Base-by-base conservation (phyloP, 1,139 yeast genomes). In the Hansenula lynferdii region DNA sequence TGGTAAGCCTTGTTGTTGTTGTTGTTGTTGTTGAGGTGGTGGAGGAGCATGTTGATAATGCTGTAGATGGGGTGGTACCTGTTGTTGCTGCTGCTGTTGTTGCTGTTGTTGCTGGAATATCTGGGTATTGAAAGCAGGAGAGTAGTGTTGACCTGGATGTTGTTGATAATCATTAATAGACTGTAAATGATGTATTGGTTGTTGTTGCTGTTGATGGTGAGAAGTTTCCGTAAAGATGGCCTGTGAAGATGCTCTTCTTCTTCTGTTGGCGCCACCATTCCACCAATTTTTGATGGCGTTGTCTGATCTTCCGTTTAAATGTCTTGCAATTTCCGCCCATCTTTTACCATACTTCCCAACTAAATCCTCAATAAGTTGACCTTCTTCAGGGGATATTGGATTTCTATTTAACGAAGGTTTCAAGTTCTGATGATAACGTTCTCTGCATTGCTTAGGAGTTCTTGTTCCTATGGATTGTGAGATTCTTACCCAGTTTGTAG, bases 251-350 rank as follows among this genome's bases (percentile, higher is more conserved):
- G 54, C 54, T 36, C 57, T 46, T 47, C 57, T 71, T 47, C 95
- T 65, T 43, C 94, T 70, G 53, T 84, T 85, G 14, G 94, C 90
- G 10, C 95, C 94, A 8, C 95, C 95, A 56, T 89, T 89, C 96
- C 96, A 89, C 96, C 96, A 89, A 62, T 87, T 87, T 58, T 89
- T 89, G 51, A 89, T 86, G 22, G 96, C 92, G 60, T 89, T 89
- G 61, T 89, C 97, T 15, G 86, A 76, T 39, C 96, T 68, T 2
- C 96, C 96, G 48, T 85, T 82, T 45, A 89, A 64, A 60, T 86
- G 95, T 38, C 96, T 74, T 20, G 95, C 87, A 37, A 89, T 89
- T 57, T 86, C 96, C 1, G 96, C 96, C 97, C 97, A 89, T 54
- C 85, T 77, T 60, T 87, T 86, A 37, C 97, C 97, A 56, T 85